Base-by-base conservation (phyloP, 2,329 filamentous ascomycete species). In the Xylaria sp. region DNA sequence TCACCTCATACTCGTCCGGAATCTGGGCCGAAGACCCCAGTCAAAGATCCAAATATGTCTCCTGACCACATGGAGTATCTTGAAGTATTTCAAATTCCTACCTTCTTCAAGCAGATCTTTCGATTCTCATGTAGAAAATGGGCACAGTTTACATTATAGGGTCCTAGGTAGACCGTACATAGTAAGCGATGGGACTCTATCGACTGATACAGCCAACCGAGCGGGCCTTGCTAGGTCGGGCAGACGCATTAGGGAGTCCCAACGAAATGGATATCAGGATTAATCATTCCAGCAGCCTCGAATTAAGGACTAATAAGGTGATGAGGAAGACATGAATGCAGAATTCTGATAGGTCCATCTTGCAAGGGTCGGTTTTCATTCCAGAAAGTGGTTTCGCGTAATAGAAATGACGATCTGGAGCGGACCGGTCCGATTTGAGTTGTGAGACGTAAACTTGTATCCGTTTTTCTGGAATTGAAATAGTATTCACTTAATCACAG, bases 181-280 rank as follows among this genome's bases (percentile, higher is more conserved):
- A 63, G 61, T 57, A 63, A 63, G 61, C 61, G 51, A 23, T 49
- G 33, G 25, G 18, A 56, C 48, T 18, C 23, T 25, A 63, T 39
- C 52, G 23, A 49, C 61, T 63, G 13, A 13, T 20, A 48, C 9
- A 48, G 15, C 7, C 41, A 36, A 33, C 41, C 15, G 57, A 49
- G 41, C 25, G 20, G 8, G n/a, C 28, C 12, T 48, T 48, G 13
- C 20, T 15, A 62, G 7, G 15, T 36, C 23, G 13, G 18, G 3
- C 36, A 33, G 8, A 36, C 23, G 49, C 15, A 31, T 9, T 18
- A 33, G 28, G 55, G 39, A 28, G 18, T 20, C 18, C 20, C 23
- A 13, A 23, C 41, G 8, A 48, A 23, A 25, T 46, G 55, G n/a
- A n/a, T n/a, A 58, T 46, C 43, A 12, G 31, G 28, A 60, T 49